A percentile compares a stretch with the other conserved stretches of the same genome.
Conservation (phyloP, 108 stramenopile species). For the Cyclotella distinguenda region DNA sequence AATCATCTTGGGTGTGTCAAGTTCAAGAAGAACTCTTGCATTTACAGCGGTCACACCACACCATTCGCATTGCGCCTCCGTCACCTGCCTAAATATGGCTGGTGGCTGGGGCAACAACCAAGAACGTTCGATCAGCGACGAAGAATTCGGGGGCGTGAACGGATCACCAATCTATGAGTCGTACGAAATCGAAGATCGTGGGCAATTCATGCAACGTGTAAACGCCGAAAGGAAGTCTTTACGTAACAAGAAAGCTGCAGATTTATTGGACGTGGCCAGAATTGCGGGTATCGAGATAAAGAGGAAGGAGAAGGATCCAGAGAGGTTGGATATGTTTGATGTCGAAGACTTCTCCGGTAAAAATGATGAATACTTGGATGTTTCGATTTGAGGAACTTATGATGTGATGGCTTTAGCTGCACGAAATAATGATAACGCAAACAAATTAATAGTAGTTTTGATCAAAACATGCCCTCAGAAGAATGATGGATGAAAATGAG, state of each 20-base stretch:
- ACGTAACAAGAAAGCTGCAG: slow-evolving; percentile 42
- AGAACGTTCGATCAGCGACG: slow-evolving; percentile 31
- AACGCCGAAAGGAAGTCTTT: slow-evolving; percentile 38
- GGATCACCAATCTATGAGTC: slow-evolving; percentile 48
- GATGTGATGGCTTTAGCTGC: background rate
- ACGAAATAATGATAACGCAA: background rate
- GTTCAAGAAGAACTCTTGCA: background rate
- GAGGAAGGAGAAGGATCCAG: slow-evolving; percentile 44
- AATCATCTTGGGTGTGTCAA: no score
- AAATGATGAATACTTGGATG: slow-evolving; percentile 44
- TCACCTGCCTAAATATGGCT: slow-evolving; percentile 10
- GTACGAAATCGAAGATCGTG: slow-evolving; percentile 45
- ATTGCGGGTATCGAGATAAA: slow-evolving; percentile 48
- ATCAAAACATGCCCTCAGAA: background rate
- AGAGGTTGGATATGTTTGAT: slow-evolving; percentile 44
- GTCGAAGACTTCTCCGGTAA: slow-evolving; percentile 30
- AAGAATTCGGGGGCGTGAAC: slow-evolving; percentile 45
- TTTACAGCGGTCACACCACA: background rate
- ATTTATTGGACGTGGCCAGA: slow-evolving; percentile 46
- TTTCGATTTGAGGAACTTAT: slow-evolving; percentile 18
- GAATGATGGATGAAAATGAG: no score
- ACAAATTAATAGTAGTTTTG: background rate
- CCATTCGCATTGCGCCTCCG: background rate
- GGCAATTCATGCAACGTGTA: slow-evolving; percentile 48
- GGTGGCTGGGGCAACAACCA: slow-evolving; percentile 50